Conservation (phyloP, 306 rosid species). For the Dicorynia guianensis region DNA sequence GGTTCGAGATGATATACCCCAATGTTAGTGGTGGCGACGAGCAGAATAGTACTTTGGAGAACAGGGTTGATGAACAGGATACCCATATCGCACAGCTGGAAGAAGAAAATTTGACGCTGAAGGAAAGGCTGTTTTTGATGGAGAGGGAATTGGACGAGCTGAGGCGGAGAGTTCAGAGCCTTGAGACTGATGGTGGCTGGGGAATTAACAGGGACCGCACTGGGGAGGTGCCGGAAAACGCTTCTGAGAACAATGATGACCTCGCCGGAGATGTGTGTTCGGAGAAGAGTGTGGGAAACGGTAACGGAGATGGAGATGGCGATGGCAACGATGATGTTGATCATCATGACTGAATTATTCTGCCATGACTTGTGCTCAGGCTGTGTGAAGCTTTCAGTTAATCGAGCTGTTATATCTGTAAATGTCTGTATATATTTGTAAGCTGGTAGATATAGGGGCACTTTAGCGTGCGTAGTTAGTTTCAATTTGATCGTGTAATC, state of each 20-base stretch:
- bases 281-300: slow-evolving; percentile 56
- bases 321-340: not conserved
- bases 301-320: not conserved
- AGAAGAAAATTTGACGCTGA: slow-evolving; percentile 73
- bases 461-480: too few relatives aligned
- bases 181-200: slow-evolving; percentile 58
- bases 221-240: slow-evolving; percentile 55
- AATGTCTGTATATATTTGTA: too few relatives aligned
- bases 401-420: too few relatives aligned
- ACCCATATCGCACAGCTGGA: slow-evolving; percentile 68
- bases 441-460: too few relatives aligned
- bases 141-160: slow-evolving; percentile 72
- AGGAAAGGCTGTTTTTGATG: slow-evolving; percentile 69
- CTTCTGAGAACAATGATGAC: slow-evolving; percentile 50
- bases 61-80: slow-evolving; percentile 78
- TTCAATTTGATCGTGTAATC: slow-evolving; percentile 13
- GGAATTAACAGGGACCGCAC: slow-evolving; percentile 35
- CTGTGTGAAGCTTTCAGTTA: not conserved
- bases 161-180: slow-evolving; percentile 60
- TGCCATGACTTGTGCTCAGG: not conserved
- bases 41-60: slow-evolving; percentile 62
- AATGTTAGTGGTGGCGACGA: slow-evolving; percentile 54
- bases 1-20: slow-evolving; percentile 80
- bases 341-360: not conserved
- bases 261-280: slow-evolving; percentile 37